These are phyloP conservation scores for Geranium rotundifolium DNA, from an alignment of 345 rosid species.

Conservation along the genomic window DNA sequence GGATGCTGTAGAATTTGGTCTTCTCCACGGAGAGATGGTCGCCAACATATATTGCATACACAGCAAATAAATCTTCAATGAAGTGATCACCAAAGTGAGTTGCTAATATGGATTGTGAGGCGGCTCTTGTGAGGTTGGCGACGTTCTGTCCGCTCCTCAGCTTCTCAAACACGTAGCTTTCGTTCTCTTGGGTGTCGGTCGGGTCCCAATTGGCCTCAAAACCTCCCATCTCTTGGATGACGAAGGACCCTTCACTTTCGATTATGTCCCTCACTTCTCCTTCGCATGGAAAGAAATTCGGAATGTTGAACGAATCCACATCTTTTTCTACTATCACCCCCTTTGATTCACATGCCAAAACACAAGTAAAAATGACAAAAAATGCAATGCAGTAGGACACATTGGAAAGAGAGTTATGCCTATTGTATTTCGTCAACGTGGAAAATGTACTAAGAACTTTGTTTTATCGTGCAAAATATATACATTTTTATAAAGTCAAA, in stretches of 20 bases:
- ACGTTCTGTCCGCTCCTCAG: neutral
- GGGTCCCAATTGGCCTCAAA: conserved; percentile 5
- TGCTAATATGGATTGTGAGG: conserved; percentile 6
- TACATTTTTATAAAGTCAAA: no score
- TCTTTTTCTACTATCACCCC: conserved; percentile 26
- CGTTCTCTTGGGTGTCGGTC: neutral
- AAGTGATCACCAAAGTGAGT: conserved; percentile 10
- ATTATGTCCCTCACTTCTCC: conserved; percentile 22
- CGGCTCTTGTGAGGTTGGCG: conserved; percentile 9
- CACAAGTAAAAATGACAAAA: no score
- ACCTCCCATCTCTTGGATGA: conserved; percentile 13
- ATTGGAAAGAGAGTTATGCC: no score
- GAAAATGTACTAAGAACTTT: no score
- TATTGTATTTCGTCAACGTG: no score
- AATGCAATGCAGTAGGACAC: no score
- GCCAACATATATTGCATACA: conserved; percentile 5
- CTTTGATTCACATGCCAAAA: no score
- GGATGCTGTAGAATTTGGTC: neutral
- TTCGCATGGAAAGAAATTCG: conserved; percentile 19
- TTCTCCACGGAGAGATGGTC: neutral
- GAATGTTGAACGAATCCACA: conserved; percentile 31
- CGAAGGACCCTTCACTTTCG: conserved; percentile 28
- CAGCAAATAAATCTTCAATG: conserved; percentile 9
- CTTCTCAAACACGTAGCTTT: neutral
- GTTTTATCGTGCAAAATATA: no score